Evolutionary conservation across 2,329 filamentous ascomycete species (phyloP).

Genomic region (Albifimbria verrucaria): DNA sequence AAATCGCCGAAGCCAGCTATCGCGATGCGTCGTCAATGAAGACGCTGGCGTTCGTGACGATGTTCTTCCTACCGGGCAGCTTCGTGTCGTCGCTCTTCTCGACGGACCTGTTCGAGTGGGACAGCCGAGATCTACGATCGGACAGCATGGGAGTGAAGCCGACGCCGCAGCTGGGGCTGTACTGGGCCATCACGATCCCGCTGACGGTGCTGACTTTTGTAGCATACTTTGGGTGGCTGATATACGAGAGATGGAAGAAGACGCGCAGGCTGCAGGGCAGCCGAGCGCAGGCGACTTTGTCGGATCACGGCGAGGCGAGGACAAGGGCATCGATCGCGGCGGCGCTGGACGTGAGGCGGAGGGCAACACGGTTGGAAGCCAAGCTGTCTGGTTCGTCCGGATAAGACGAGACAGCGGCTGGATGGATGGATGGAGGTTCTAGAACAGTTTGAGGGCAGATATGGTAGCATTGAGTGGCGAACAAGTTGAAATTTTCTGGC

Average conservation of each 20-base stretch:
- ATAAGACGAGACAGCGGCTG: neutral
- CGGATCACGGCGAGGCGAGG: neutral
- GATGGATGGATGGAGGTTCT: too few relatives aligned
- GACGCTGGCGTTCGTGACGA: constrained; percentile 38
- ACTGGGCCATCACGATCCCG: constrained; percentile 38
- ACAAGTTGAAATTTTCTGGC: too few relatives aligned
- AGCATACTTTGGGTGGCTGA: constrained; percentile 31
- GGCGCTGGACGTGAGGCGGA: neutral
- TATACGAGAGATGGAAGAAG: constrained; percentile 19
- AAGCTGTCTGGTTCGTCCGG: neutral
- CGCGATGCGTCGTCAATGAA: constrained; percentile 42
- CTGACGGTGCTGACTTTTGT: constrained; percentile 32
- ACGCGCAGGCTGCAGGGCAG: neutral
- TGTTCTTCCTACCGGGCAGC: constrained; percentile 40
- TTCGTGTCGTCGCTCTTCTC: constrained; percentile 41
- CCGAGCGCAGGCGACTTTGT: too few relatives aligned
- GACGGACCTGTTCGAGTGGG: constrained; percentile 31
- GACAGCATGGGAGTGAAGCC: constrained; percentile 23
- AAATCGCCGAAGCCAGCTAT: constrained; percentile 32
- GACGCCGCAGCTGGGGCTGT: constrained; percentile 34
- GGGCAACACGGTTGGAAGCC: neutral
- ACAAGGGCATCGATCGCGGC: neutral
- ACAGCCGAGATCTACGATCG: constrained; percentile 13
- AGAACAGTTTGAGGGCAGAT: too few relatives aligned
- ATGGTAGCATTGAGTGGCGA: too few relatives aligned